A percentile compares a stretch with the other conserved stretches of the same genome.
These are phyloP conservation scores for Neurospora sublineolata DNA, from an alignment of 495 filamentous ascomycete species.

Conservation along the genomic window DNA sequence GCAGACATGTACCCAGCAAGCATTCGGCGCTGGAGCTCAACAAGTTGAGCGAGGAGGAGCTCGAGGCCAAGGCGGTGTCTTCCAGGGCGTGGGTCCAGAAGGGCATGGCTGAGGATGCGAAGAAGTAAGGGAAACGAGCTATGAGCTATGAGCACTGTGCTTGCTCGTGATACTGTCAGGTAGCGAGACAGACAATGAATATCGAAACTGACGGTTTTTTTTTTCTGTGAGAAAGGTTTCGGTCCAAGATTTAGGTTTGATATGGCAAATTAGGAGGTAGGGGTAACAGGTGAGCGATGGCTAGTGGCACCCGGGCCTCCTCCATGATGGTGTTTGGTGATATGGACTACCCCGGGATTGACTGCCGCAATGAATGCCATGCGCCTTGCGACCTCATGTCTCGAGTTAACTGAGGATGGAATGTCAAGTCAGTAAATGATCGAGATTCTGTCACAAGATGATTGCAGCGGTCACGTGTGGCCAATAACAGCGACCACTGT, in stretches of 20 bases:
- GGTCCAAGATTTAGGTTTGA: background rate
- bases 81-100: conserved; percentile 48
- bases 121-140: conserved; percentile 37
- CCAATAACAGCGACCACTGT: background rate
- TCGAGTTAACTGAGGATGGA: background rate
- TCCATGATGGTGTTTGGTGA: background rate
- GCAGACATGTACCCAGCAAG: conserved; percentile 59
- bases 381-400: background rate
- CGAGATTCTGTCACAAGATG: background rate
- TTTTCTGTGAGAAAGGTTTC: background rate
- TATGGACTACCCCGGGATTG: background rate
- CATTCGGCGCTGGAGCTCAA: conserved; percentile 48
- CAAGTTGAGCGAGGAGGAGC: conserved; percentile 29
- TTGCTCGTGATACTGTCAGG: background rate
- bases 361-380: background rate
- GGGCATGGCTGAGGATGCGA: conserved; percentile 51
- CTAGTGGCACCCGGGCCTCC: background rate
- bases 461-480: background rate
- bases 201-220: background rate
- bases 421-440: background rate
- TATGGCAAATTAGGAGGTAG: background rate
- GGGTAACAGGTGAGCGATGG: background rate
- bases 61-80: conserved; percentile 39
- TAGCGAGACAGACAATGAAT: background rate
- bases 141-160: background rate